Conservation (phyloP, 768 basidiomycete genomes). For the Leccinum incarnatum region DNA sequence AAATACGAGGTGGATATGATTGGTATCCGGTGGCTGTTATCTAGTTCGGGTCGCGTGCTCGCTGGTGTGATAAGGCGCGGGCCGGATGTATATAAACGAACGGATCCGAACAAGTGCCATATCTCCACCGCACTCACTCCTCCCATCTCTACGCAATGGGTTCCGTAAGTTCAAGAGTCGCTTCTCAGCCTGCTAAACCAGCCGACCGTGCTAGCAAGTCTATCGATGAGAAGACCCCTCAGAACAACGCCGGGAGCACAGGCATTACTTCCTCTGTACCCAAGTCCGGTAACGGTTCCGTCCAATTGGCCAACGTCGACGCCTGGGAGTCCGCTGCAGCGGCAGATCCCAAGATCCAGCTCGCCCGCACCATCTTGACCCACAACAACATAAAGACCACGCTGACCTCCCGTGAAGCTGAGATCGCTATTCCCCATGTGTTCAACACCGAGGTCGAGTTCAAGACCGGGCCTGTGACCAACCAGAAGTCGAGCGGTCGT, state of each 20-base stretch:
- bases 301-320: slow-evolving; percentile 55
- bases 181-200: slow-evolving; percentile 13
- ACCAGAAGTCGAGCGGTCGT: slow-evolving; percentile 84
- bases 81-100: slow-evolving; percentile 24
- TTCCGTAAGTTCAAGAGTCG: slow-evolving; percentile 23
- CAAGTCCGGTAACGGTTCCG: slow-evolving; percentile 56
- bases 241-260: background rate
- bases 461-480: slow-evolving; percentile 80
- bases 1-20: background rate
- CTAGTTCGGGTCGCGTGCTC: slow-evolving; percentile 12
- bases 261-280: slow-evolving; percentile 12
- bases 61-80: slow-evolving; percentile 16
- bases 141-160: slow-evolving; percentile 22
- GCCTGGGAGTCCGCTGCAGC: slow-evolving; percentile 65
- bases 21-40: background rate
- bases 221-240: slow-evolving; percentile 26
- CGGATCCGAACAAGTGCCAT: slow-evolving; percentile 11
- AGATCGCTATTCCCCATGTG: slow-evolving; percentile 65
- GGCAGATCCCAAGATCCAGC: slow-evolving; percentile 57
- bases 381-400: slow-evolving; percentile 65
- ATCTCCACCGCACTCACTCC: slow-evolving; percentile 1
- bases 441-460: slow-evolving; percentile 82
- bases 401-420: slow-evolving; percentile 60
- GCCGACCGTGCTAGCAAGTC: slow-evolving; percentile 21
- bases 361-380: slow-evolving; percentile 74